Base-by-base conservation (phyloP, 2,329 filamentous ascomycete species). In the Coniochaeta prunicola region DNA sequence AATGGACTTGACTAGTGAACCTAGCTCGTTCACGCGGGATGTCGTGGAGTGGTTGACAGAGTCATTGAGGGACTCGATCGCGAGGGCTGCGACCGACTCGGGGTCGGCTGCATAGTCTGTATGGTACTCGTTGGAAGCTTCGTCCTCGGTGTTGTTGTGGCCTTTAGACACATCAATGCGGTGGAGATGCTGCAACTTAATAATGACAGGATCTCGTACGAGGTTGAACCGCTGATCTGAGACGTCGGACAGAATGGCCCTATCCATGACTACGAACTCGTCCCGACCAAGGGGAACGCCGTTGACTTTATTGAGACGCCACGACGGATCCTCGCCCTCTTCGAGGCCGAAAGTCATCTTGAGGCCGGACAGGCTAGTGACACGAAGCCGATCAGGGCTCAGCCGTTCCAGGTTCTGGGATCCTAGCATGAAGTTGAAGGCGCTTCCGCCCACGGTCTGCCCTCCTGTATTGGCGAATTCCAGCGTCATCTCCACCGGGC, bases 201-300 rank as follows among this genome's bases (percentile, higher is more conserved):
- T 68, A 0, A 72, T 60, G 15, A 71, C 80, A 4, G 83, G 73
- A 66, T 96, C 90, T 53, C 89, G 84, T 28, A 92, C 79, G 30
- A 90, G 83, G 10, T 87, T 89, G 71, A 97, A 97, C 59, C 92
- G 87, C 15, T 92, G 90, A 71, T 97, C 93, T 24, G 85, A 83
- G 36, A 92, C 82, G 63, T 90, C 87, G 59, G 88, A 85, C 30
- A 91, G 85, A 28, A 93, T 83, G 59, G 91, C 86, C 26, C 89
- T 85, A 53, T 88, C 82, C 63, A 97, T 83, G 69, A 90, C 90
- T 21, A 97, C 85, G 63, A 88, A 90, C 73, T 97, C 93, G 68
- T 97, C 91, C 54, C 89, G 87, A 4, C 93, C 93, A 3, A 99
- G 78, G 1, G 89, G 83, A 42, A 92, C 82, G 64, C 89, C 90